Base-by-base conservation (phyloP, 2,329 filamentous ascomycete species). In the Alternaria atra region DNA sequence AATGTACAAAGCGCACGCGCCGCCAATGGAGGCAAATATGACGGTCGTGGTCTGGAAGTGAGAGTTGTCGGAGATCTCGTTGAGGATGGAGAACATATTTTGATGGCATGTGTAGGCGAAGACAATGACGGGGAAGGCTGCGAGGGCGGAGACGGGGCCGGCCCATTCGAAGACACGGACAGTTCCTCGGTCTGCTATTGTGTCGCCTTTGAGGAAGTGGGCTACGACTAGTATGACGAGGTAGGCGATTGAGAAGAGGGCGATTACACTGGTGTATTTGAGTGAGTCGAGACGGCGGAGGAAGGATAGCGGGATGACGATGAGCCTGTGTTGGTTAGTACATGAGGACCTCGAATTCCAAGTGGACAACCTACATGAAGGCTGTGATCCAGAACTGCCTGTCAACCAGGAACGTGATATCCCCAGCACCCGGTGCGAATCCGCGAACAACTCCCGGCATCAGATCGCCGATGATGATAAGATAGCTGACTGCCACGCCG, bases 71-170 rank as follows among this genome's bases (percentile, higher is more conserved):
- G 88, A 86, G 68, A 99, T 93, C 80, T 99, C 95, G 73, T 99
- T 99, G 44, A 99, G 82, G 67, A 99, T 97, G 10, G 94, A 97
- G 78, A 99, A 99, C 95, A 99, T 99, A 77, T 99, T 99, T 75
- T 99, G 95, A 79, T 99, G 95, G 77, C 95, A 99, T 1, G 95
- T 99, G 78, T 98, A 99, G n/a, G 94, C 95, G 83, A 99, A 99
- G 2, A 99, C 92, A 58, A 98, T 94, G 54, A 99, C 93, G 0
- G 95, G 95, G 66, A 99, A 88, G 64, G 91, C 94, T 69, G 92
- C 93, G 54, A 99, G 84, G 6, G 91, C 89, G 35, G 91, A 87
- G 9, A 97, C 84, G 3, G 92, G 85, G 7, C 94, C 92, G 43
- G 89, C 90, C 90, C 93, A 97, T 63, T 87, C 82, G 64, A 97